Conservation (phyloP, 2,329 filamentous ascomycete genomes). For the Penicillium sp. region DNA sequence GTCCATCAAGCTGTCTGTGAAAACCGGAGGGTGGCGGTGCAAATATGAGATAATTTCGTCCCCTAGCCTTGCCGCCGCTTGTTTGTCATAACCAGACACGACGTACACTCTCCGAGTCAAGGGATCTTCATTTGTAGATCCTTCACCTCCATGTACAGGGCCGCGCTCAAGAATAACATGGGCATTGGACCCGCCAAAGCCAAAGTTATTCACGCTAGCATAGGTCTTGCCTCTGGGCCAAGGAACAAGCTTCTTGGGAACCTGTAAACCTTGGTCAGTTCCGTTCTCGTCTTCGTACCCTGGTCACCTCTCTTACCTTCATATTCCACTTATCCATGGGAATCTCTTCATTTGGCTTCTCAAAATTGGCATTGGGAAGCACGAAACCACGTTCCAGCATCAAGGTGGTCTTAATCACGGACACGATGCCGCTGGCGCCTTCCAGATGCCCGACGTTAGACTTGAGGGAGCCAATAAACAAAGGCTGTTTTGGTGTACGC, state of each 20-base stretch:
- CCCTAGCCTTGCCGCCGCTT: constrained; percentile 12
- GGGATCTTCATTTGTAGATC: constrained; percentile 11
- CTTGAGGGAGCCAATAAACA: constrained; percentile 32
- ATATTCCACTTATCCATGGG: constrained; percentile 28
- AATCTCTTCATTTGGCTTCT: constrained; percentile 24
- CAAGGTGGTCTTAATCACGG: constrained; percentile 29
- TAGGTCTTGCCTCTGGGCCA: constrained; percentile 29
- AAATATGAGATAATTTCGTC: constrained; percentile 18
- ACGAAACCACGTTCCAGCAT: constrained; percentile 30
- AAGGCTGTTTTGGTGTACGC: constrained; percentile 18
- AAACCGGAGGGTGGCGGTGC: constrained; percentile 17
- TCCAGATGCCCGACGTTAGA: constrained; percentile 33
- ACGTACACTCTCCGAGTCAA: constrained; percentile 17
- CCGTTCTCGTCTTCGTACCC: background rate
- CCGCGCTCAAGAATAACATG: constrained; percentile 31
- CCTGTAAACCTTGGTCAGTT: constrained; percentile 8
- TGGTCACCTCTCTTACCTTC: constrained; percentile 15
- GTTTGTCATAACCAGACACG: constrained; percentile 20
- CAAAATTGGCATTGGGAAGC: constrained; percentile 27
- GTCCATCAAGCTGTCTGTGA: constrained; percentile 19
- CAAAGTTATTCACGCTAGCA: constrained; percentile 36
- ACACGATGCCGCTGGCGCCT: constrained; percentile 28
- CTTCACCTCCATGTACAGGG: constrained; percentile 18
- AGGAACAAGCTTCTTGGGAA: constrained; percentile 22
- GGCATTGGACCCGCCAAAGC: constrained; percentile 38